Conservation (phyloP, 305 asterid genomes). For the Fraxinus greggii region DNA sequence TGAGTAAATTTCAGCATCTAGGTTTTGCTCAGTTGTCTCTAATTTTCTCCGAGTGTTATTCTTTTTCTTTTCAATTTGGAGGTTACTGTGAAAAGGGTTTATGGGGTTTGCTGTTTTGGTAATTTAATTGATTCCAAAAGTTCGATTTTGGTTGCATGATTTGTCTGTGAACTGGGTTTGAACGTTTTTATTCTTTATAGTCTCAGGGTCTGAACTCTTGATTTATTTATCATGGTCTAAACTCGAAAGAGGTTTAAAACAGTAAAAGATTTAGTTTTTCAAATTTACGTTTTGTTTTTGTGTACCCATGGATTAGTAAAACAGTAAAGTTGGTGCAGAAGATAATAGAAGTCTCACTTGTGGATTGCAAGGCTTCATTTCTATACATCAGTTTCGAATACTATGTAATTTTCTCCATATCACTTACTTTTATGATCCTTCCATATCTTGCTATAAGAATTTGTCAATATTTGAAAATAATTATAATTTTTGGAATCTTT, state of each 20-base stretch:
- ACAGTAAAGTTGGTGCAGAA: slow-evolving; percentile 48
- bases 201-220: slow-evolving; percentile 11
- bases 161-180: slow-evolving; percentile 25
- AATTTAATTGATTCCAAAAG: neutral
- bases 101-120: slow-evolving; percentile 10
- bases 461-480: neutral
- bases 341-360: slow-evolving; percentile 39
- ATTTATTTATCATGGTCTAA: neutral
- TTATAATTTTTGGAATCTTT: neutral
- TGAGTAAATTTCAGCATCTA: slow-evolving; percentile 24
- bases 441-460: neutral
- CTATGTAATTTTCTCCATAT: slow-evolving; percentile 48
- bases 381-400: slow-evolving; percentile 51
- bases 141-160: slow-evolving; percentile 19
- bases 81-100: slow-evolving; percentile 20
- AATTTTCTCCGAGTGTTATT: neutral
- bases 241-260: neutral
- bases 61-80: neutral
- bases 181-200: neutral
- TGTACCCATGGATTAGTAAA: slow-evolving; percentile 22
- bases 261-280: neutral
- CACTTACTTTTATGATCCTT: neutral
- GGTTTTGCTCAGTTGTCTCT: slow-evolving; percentile 26
- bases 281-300: neutral
- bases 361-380: slow-evolving; percentile 79